phyloP scores from a whole-genome alignment of 2,329 filamentous ascomycete species.

The Sporothrix luriei region DNA sequence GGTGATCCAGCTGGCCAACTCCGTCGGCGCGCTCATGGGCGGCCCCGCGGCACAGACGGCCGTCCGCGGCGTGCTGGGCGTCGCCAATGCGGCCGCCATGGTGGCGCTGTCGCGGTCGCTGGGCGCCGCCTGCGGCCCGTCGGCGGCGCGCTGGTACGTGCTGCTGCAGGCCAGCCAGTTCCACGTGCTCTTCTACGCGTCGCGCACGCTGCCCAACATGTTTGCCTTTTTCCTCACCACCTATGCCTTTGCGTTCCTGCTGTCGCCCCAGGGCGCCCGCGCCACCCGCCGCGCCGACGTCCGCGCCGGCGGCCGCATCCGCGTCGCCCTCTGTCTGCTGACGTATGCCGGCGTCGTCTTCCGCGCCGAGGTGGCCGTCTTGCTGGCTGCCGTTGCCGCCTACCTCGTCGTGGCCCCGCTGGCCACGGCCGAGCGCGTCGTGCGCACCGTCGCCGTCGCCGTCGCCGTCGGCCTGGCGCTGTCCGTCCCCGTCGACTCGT shows the following conservation, averaged over 20 bases:
- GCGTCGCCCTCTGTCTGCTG: slow-evolving; percentile 71
- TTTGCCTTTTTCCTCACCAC: slow-evolving; percentile 79
- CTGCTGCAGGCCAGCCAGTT: slow-evolving; percentile 82
- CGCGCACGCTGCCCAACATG: slow-evolving; percentile 91
- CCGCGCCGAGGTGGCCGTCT: slow-evolving; percentile 82
- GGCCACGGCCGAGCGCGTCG: slow-evolving; percentile 55
- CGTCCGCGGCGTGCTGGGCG: slow-evolving; percentile 75
- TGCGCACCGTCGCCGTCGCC: slow-evolving; percentile 67
- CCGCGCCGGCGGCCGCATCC: slow-evolving; percentile 51
- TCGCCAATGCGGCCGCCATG: slow-evolving; percentile 72
- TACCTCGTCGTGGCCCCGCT: slow-evolving; percentile 63
- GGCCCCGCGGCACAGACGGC: slow-evolving; percentile 58
- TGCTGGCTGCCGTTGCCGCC: slow-evolving; percentile 69
- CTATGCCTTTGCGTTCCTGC: slow-evolving; percentile 53
- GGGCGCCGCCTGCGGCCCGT: slow-evolving; percentile 66
- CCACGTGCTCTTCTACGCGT: slow-evolving; percentile 90
- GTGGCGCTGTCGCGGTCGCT: slow-evolving; percentile 67
- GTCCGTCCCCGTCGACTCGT: slow-evolving; percentile 80
- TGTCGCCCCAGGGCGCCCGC: slow-evolving; percentile 20
- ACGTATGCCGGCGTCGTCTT: slow-evolving; percentile 83
- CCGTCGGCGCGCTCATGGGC: slow-evolving; percentile 38
- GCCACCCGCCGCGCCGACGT: slow-evolving; percentile 13
- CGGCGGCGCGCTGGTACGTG: slow-evolving; percentile 76
- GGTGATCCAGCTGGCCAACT: slow-evolving; percentile 55
- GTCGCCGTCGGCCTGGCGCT: slow-evolving; percentile 66